Evolutionary conservation across 352 stramenopile species (phyloP).

Genomic region (Thraustochytrium striatum): DNA sequence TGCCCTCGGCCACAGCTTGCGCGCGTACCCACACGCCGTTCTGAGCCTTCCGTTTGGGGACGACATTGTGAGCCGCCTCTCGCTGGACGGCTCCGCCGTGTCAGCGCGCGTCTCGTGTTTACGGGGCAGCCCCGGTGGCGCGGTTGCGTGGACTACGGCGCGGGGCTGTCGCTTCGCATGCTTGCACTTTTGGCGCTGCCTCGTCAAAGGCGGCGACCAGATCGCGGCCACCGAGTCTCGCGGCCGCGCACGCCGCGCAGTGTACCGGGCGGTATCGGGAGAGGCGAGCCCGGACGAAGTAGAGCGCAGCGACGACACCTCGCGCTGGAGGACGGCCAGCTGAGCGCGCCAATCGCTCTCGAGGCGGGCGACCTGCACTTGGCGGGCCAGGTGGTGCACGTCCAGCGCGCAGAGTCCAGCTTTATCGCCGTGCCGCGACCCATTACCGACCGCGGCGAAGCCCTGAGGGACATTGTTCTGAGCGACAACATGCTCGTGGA

Average conservation of each 20-base stretch:
- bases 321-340: too few species aligned
- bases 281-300: too few species aligned
- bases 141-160: too few species aligned
- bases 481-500: conserved; percentile 38
- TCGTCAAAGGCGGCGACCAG: too few species aligned
- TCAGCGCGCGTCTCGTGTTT: neutral
- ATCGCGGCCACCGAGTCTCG: too few species aligned
- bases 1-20: neutral
- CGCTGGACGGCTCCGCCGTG: neutral
- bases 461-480: conserved; percentile 27
- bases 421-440: neutral
- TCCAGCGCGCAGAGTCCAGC: neutral
- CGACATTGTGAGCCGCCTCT: conserved; percentile 36
- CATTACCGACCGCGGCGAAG: neutral
- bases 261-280: too few species aligned
- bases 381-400: neutral
- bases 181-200: too few species aligned
- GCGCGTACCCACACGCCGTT: neutral
- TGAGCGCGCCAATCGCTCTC: too few species aligned
- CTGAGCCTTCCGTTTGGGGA: conserved; percentile 38
- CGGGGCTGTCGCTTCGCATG: too few species aligned
- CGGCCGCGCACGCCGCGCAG: too few species aligned
- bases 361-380: too few species aligned
- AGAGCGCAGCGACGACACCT: too few species aligned
- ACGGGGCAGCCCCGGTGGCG: neutral